Percentiles rank a stretch among this genome's conserved stretches.
These are phyloP conservation scores for Tephrocybe sp. DNA, from an alignment of 768 basidiomycete species.

Conservation along the genomic window DNA sequence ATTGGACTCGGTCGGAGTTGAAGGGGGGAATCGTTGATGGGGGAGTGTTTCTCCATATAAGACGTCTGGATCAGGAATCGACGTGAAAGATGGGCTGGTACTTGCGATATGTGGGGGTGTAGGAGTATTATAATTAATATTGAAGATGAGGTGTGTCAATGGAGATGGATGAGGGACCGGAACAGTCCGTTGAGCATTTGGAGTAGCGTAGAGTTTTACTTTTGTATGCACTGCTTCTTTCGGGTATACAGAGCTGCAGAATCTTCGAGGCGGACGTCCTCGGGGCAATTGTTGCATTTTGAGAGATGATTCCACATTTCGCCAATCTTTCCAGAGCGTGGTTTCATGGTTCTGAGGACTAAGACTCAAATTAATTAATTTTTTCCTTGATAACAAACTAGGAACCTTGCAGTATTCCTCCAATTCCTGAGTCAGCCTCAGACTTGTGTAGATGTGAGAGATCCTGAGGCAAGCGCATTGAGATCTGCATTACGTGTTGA, in stretches of 20 bases:
- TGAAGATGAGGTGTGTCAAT: neutral
- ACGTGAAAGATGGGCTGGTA: neutral
- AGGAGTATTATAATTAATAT: neutral
- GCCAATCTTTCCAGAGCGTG: no score
- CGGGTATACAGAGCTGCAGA: neutral
- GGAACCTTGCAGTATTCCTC: no score
- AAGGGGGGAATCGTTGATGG: neutral
- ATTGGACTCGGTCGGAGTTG: neutral
- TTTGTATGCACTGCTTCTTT: neutral
- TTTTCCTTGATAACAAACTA: no score
- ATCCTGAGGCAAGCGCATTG: neutral
- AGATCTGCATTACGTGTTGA: neutral
- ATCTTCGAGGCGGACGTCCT: no score
- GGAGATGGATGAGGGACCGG: neutral
- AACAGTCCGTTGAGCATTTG: neutral
- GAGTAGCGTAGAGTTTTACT: neutral
- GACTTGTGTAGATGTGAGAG: no score
- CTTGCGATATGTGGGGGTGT: neutral
- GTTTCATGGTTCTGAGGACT: no score
- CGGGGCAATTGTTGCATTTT: no score
- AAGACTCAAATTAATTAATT: no score
- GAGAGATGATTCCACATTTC: no score
- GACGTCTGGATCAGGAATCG: neutral
- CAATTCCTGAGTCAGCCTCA: no score
- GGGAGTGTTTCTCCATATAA: slow-evolving; percentile 1